A percentile compares a stretch with the other conserved stretches of the same genome.
phyloP scores from a whole-genome alignment of 2,329 filamentous ascomycete genomes.

The Thelonectria rubi region DNA sequence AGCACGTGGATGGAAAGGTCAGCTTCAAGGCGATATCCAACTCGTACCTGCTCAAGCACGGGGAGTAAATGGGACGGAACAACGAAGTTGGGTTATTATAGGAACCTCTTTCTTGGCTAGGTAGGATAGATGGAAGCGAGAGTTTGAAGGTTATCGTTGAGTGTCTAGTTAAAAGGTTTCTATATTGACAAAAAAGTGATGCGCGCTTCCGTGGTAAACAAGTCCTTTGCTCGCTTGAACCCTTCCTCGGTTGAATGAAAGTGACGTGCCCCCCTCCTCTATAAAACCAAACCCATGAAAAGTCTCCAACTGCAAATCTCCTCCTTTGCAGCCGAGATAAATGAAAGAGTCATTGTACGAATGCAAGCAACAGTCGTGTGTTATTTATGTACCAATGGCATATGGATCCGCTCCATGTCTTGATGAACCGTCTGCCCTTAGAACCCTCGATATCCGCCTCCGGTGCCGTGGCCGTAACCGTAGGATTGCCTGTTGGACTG shows the following conservation, averaged over 20 bases:
- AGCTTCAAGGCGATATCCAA: conserved; percentile 42
- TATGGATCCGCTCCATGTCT: conserved; percentile 20
- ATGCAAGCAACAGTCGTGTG: conserved; percentile 17
- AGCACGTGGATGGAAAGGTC: conserved; percentile 32
- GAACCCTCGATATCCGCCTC: conserved; percentile 40
- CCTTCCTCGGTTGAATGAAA: conserved; percentile 30
- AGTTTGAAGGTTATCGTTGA: conserved; percentile 41
- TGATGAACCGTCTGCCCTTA: conserved; percentile 28
- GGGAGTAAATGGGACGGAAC: conserved; percentile 25
- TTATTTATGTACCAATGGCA: conserved; percentile 14
- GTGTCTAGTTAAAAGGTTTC: conserved; percentile 42
- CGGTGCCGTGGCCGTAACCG: conserved; percentile 37
- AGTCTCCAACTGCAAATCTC: conserved; percentile 9
- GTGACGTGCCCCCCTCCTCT: conserved; percentile 20
- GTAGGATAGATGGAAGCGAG: not conserved
- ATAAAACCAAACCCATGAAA: not conserved
- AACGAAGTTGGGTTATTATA: not conserved
- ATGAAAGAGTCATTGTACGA: conserved; percentile 20
- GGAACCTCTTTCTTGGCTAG: not conserved
- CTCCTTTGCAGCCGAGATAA: conserved; percentile 13
- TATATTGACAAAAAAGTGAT: conserved; percentile 44
- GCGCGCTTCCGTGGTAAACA: conserved; percentile 43
- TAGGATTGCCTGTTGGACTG: conserved; percentile 31
- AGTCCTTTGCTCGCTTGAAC: conserved; percentile 36
- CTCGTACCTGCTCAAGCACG: conserved; percentile 41